A percentile compares a stretch with the other conserved stretches of the same genome.
phyloP scores from a whole-genome alignment of 2,329 filamentous ascomycete genomes.

The Sphaerostilbella broomeana region DNA sequence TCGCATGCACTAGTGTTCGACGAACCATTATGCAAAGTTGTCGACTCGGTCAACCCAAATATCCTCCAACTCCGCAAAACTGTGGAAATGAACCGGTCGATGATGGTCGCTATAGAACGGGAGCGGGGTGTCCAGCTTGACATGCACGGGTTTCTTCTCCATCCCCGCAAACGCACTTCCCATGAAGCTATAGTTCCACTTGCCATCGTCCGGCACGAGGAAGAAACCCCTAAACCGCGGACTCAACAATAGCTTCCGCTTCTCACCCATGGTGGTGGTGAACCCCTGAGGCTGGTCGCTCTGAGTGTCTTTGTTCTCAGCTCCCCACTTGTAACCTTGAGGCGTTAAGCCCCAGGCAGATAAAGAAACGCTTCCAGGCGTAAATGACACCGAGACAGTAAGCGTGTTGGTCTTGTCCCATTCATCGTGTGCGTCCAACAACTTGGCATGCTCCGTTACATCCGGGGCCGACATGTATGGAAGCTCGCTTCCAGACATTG shows the following conservation, averaged over 20 bases:
- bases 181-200: slow-evolving; percentile 99
- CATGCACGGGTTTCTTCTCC: slow-evolving; percentile 85
- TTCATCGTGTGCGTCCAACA: slow-evolving; percentile 69
- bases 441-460: slow-evolving; percentile 85
- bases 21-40: slow-evolving; percentile 68
- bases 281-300: slow-evolving; percentile 95
- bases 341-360: slow-evolving; percentile 91
- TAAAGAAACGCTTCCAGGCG: slow-evolving; percentile 89
- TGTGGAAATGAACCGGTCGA: slow-evolving; percentile 90
- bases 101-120: slow-evolving; percentile 91
- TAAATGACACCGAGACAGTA: slow-evolving; percentile 93
- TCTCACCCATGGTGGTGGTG: slow-evolving; percentile 84
- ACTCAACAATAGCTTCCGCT: slow-evolving; percentile 86
- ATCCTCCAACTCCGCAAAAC: slow-evolving; percentile 95
- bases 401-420: slow-evolving; percentile 78
- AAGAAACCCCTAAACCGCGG: slow-evolving; percentile 95
- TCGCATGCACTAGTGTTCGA: neutral
- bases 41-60: slow-evolving; percentile 90
- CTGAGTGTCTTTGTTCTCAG: slow-evolving; percentile 85
- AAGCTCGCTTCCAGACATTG: slow-evolving; percentile 86
- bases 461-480: slow-evolving; percentile 95
- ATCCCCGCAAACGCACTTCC: slow-evolving; percentile 79
- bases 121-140: slow-evolving; percentile 87
- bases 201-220: slow-evolving; percentile 79
- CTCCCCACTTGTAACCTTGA: slow-evolving; percentile 92